Evolutionary conservation across 176 grass and related monocot species (phyloP).

Genomic region (Dendrocalamus sinicus): DNA sequence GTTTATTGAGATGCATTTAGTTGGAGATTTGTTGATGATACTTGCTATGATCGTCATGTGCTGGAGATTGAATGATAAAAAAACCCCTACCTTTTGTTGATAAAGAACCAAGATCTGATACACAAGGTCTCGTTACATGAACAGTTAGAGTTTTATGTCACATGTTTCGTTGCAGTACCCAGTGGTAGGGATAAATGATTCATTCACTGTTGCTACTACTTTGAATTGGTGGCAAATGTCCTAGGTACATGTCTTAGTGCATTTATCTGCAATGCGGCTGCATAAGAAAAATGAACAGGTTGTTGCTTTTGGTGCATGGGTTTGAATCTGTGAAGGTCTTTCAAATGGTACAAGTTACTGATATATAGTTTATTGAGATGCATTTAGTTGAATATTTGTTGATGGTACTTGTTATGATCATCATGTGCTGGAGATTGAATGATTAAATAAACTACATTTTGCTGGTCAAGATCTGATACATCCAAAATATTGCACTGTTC

Average conservation of each 20-base stretch:
- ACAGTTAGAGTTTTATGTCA: background rate
- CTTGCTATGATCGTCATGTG: background rate
- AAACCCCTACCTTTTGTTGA: background rate
- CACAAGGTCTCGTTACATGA: background rate
- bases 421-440: background rate
- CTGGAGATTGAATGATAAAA: background rate
- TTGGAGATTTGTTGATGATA: background rate
- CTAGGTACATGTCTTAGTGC: background rate
- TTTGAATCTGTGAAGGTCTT: background rate
- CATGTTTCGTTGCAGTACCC: background rate
- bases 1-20: background rate
- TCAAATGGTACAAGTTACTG: background rate
- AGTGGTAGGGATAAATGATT: background rate
- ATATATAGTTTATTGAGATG: slow-evolving; percentile 4
- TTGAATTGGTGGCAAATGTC: background rate
- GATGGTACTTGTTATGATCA: background rate
- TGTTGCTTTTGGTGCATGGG: background rate
- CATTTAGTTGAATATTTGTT: background rate
- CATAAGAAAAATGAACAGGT: background rate
- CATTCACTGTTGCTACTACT: background rate
- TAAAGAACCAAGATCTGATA: slow-evolving; percentile 36
- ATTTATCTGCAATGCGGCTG: background rate
- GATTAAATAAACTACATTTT: background rate
- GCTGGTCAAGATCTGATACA: background rate
- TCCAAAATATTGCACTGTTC: background rate